Percentiles rank a stretch among this genome's conserved stretches.
phyloP scores from a whole-genome alignment of 2,329 filamentous ascomycete genomes.

The Talaromyces marneffei region DNA sequence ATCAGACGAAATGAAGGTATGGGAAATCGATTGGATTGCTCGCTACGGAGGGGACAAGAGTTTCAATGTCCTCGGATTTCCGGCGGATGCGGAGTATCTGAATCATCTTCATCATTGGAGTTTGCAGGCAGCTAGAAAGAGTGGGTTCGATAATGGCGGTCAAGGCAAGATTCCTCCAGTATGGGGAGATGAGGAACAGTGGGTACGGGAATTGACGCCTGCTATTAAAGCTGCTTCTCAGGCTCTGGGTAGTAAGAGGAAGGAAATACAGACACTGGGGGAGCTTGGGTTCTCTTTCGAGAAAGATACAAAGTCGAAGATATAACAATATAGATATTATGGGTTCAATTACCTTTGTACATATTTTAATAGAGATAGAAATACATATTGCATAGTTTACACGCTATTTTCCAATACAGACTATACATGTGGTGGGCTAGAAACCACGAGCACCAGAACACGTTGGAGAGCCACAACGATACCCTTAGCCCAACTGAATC shows the following conservation, averaged over 20 bases:
- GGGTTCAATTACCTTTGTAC: too few species aligned
- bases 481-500: constrained; percentile 55
- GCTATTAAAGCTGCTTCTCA: constrained; percentile 10
- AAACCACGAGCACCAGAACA: constrained; percentile 53
- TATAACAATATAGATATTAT: background rate
- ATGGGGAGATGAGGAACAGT: background rate
- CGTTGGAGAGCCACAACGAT: constrained; percentile 53
- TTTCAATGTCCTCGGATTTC: constrained; percentile 53
- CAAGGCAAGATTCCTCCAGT: constrained; percentile 49
- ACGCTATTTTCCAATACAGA: too few species aligned
- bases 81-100: constrained; percentile 42
- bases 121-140: constrained; percentile 7
- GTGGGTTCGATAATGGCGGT: constrained; percentile 39
- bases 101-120: constrained; percentile 43
- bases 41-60: constrained; percentile 43
- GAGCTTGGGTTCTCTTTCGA: constrained; percentile 6
- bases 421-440: constrained; percentile 21
- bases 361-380: background rate
- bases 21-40: constrained; percentile 50
- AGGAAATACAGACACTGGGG: background rate
- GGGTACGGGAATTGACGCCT: constrained; percentile 7
- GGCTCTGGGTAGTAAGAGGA: constrained; percentile 1
- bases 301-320: background rate
- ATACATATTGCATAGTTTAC: background rate
- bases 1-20: constrained; percentile 58